A percentile compares a stretch with the other conserved stretches of the same genome.
Evolutionary conservation across 495 filamentous ascomycete species (phyloP).

Genomic region (Friedmanniomyces simplex): DNA sequence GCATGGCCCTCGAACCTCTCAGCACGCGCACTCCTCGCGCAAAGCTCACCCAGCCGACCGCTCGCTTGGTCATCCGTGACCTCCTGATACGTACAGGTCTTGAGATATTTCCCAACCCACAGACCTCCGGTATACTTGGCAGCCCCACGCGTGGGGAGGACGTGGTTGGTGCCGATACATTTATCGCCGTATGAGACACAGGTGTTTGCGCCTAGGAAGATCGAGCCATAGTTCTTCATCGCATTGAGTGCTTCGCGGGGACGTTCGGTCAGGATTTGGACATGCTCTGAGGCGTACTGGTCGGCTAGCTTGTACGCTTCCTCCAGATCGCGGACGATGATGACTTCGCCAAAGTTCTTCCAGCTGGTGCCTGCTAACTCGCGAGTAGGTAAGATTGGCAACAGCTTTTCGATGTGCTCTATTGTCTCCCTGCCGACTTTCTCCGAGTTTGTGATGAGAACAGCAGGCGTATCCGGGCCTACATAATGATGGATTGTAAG

Average conservation of each 20-base stretch:
- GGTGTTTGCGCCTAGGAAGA: slow-evolving; percentile 45
- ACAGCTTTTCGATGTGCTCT: slow-evolving; percentile 30
- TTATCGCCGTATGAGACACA: slow-evolving; percentile 47
- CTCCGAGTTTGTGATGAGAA: slow-evolving; percentile 22
- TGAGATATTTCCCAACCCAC: slow-evolving; percentile 45
- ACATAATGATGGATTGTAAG: background rate
- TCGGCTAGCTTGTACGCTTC: slow-evolving; percentile 43
- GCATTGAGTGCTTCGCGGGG: slow-evolving; percentile 41
- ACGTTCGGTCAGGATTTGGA: slow-evolving; percentile 41
- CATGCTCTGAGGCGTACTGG: slow-evolving; percentile 44
- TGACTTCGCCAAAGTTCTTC: slow-evolving; percentile 40
- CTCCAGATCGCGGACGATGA: slow-evolving; percentile 35
- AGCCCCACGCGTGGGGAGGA: slow-evolving; percentile 41
- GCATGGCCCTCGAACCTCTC: slow-evolving; percentile 48
- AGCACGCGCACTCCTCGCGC: slow-evolving; percentile 40
- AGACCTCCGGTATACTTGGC: slow-evolving; percentile 41
- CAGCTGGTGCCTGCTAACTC: slow-evolving; percentile 37
- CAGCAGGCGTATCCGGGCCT: slow-evolving; percentile 37
- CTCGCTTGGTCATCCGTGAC: slow-evolving; percentile 36
- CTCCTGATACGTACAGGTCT: slow-evolving; percentile 45
- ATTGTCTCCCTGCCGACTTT: slow-evolving; percentile 35
- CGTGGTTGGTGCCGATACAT: slow-evolving; percentile 47
- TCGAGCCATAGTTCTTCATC: slow-evolving; percentile 42
- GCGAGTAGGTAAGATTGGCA: slow-evolving; percentile 36
- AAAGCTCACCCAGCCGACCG: slow-evolving; percentile 41